Base-by-base conservation (phyloP, 140 eudicot species). In the Cichorium intybus region DNA sequence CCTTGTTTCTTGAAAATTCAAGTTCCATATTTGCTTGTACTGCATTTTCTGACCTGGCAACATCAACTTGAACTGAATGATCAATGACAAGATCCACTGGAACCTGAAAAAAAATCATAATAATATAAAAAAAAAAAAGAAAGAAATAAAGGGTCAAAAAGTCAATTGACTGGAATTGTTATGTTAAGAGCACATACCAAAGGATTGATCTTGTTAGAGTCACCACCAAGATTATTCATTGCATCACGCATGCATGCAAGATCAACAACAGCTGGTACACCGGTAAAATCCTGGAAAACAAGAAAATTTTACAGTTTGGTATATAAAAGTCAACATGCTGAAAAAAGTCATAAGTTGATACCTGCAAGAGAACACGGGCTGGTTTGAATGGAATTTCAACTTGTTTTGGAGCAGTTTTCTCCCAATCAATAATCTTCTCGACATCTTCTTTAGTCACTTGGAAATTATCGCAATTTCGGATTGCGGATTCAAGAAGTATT, bases 191-290 rank as follows among this genome's bases (percentile, higher is more conserved):
- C 16, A 69, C 77, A 41, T 77, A 88, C 99, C 97, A 88, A 69
- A 59, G 99, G 46, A 74, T 94, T 94, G 68, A 94, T 94, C 81
- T 94, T 94, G 76, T 86, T 55, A 10, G 99, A 83, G 57, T 94
- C 95, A 41, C 95, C 87, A 34, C 95, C 94, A 76, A 94, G 99
- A 39, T 84, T 89, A 60, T 84, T 94, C 90, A 94, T 94, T 72
- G 99, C 99, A 82, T 94, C 99, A 29, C 99, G 95, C 99, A 94
- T 94, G 48, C 91, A 81, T 59, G 99, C 99, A 22, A 94, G 93
- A 68, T 94, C 99, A 22, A 94, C 99, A 68, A 94, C 97, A 46
- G 95, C 99, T 18, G 99, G 99, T n/a, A 94, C 99, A 53, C 99
- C 99, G 60, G 99, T 94, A 68, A 94, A 94, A 77, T 94, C 99